A percentile compares a stretch with the other conserved stretches of the same genome.
Conservation (phyloP, 768 basidiomycete species). For the Russula sp. region DNA sequence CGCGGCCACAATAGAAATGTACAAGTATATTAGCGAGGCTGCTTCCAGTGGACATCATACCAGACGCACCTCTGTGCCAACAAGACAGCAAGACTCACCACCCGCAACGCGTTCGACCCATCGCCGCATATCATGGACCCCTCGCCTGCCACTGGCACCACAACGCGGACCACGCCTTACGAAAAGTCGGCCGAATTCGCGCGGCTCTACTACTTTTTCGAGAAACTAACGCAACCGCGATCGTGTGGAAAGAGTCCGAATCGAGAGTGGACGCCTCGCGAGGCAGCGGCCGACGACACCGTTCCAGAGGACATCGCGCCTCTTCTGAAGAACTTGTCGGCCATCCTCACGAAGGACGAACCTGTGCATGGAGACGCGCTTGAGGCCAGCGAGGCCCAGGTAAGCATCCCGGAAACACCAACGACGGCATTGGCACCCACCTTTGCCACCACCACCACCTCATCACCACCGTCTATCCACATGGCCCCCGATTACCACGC, state of each 20-base stretch:
- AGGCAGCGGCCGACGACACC: not conserved
- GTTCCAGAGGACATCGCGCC: conserved; percentile 25
- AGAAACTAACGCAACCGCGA: conserved; percentile 21
- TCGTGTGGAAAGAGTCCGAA: not conserved
- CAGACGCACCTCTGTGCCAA: not conserved
- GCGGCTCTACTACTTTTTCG: conserved; percentile 24
- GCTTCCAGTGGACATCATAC: not conserved
- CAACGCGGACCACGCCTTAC: not conserved
- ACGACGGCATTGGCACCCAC: conserved; percentile 14
- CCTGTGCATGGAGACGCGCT: not conserved
- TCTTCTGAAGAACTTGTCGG: conserved; percentile 19
- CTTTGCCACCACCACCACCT: not conserved
- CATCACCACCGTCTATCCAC: not conserved
- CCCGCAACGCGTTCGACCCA: not conserved
- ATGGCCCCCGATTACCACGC: not conserved
- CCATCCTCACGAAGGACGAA: conserved; percentile 20
- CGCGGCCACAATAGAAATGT: conserved; percentile 4
- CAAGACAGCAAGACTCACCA: conserved; percentile 3
- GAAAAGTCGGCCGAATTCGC: conserved; percentile 24
- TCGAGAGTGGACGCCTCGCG: not conserved
- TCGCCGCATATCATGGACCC: conserved; percentile 6
- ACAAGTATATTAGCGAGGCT: conserved; percentile 10
- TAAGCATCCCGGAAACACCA: conserved; percentile 14
- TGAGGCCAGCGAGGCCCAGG: conserved; percentile 1
- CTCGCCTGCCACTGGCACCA: not conserved